These are phyloP conservation scores for Solanum medicagineum DNA, from an alignment of 257 asterid species.

Conservation along the genomic window DNA sequence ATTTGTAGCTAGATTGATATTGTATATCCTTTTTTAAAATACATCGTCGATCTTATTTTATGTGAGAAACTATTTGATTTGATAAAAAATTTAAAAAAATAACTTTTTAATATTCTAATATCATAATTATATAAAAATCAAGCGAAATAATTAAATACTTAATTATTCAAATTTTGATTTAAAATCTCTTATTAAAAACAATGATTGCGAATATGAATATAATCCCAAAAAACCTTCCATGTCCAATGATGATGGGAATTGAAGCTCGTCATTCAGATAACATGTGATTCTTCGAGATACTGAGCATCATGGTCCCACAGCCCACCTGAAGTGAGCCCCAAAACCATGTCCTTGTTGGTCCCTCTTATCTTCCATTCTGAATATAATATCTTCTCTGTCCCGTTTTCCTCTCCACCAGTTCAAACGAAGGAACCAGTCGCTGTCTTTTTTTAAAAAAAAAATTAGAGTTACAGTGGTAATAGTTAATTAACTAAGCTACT, in stretches of 20 bases:
- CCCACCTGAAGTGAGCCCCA: not conserved
- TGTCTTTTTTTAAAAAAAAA: too few relatives aligned
- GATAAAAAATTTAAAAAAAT: too few relatives aligned
- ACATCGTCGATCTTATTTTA: too few relatives aligned
- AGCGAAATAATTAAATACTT: not conserved
- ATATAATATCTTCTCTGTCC: not conserved
- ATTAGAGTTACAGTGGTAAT: too few relatives aligned
- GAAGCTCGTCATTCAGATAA: not conserved
- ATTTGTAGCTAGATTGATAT: not conserved
- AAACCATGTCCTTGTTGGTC: not conserved
- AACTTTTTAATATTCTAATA: too few relatives aligned
- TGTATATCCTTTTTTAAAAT: too few relatives aligned
- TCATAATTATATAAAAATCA: not conserved
- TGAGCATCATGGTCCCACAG: not conserved
- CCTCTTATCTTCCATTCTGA: not conserved
- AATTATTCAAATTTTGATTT: not conserved
- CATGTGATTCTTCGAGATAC: not conserved
- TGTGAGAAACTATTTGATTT: too few relatives aligned
- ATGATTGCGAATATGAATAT: too few relatives aligned
- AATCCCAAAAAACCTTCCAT: too few relatives aligned
- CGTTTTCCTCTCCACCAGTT: not conserved
- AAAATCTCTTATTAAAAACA: fast-evolving
- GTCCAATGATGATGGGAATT: too few relatives aligned
- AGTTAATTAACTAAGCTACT: too few relatives aligned
- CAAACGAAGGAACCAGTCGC: not conserved